Evolutionary conservation across 768 basidiomycete genomes (phyloP), one percentile per base, ranked within the genome.

Genomic region (Floccularia luteovirens): DNA sequence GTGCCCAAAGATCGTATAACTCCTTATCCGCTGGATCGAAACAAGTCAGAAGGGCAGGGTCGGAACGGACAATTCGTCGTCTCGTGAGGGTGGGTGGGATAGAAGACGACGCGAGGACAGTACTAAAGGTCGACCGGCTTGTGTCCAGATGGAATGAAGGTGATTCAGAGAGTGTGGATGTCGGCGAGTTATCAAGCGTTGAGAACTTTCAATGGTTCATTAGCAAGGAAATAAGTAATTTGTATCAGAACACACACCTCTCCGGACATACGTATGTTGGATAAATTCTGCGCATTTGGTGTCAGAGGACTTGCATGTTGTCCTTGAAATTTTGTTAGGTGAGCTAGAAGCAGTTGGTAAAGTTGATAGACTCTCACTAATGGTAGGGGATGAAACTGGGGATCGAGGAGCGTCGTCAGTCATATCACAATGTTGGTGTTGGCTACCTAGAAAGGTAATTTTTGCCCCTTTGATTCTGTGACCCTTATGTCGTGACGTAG

Each of bases 11-110:
- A 32, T 79, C 75, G 49, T 89, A 88, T 16, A 90, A 65, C 48
- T 87, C 81, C 60, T 70, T 78, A 60, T 90, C 88, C 17, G 71
- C 65, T 11, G 76, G 71, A 56, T 90, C 85, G 50, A 90, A 90
- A 46, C 75, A 82, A 24, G 83, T 84, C 41, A 77, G 54, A 30
- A 87, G 63, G 5, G 80, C 61, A 3, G 80, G 73, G 55, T 89
- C 85, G 17, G 76, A 63, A 30, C 81, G 78, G 49, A 87, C 70
- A 16, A 62, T 48, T 24, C 70, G 54, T 59, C 69, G 55, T 56
- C 63, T 52, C n/a, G n/a, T n/a, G 36, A 53, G 30, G 19, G 33
- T 41, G 19, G 55, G 58, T 19, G 51, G 53, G 28, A 41, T 43
- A 20, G 44, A 43, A 24, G 56, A 49, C n/a, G 57, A 48, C 31